Conservation (phyloP, 176 grass and related monocot species). For the Stipa capillata region DNA sequence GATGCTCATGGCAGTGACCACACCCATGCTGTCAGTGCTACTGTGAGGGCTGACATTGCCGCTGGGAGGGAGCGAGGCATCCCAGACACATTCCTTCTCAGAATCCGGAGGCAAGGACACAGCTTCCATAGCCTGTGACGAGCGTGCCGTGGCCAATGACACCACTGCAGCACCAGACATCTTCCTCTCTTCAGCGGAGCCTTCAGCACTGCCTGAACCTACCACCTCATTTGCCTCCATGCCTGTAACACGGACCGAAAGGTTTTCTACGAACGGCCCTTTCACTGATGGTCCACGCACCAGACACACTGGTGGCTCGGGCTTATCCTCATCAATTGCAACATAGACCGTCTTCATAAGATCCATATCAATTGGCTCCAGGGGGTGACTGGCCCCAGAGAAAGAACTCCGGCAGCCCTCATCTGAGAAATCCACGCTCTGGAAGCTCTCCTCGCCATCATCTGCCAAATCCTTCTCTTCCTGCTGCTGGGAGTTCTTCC, state of each 20-base stretch:
- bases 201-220: slow-evolving; percentile 17
- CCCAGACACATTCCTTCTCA: slow-evolving; percentile 89
- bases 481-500: slow-evolving; percentile 43
- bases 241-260: slow-evolving; percentile 42
- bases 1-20: slow-evolving; percentile 51
- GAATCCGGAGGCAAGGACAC: slow-evolving; percentile 51
- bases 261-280: slow-evolving; percentile 70
- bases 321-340: slow-evolving; percentile 70
- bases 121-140: slow-evolving; percentile 33
- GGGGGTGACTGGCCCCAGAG: slow-evolving; percentile 79
- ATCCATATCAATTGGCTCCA: slow-evolving; percentile 84
- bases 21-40: slow-evolving; percentile 81
- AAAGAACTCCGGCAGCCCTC: slow-evolving; percentile 66
- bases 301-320: slow-evolving; percentile 24
- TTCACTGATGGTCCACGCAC: slow-evolving; percentile 59
- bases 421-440: slow-evolving; percentile 63
- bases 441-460: slow-evolving; percentile 76
- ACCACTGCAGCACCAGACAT: slow-evolving; percentile 23
- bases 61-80: slow-evolving; percentile 80
- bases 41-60: slow-evolving; percentile 96
- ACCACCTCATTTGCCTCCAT: slow-evolving; percentile 36
- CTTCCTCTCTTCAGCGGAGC: slow-evolving; percentile 43
- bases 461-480: slow-evolving; percentile 51
- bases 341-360: slow-evolving; percentile 91
- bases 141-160: slow-evolving; percentile 13